phyloP scores from a whole-genome alignment of 2,329 filamentous ascomycete species.

The Phoma sp. region DNA sequence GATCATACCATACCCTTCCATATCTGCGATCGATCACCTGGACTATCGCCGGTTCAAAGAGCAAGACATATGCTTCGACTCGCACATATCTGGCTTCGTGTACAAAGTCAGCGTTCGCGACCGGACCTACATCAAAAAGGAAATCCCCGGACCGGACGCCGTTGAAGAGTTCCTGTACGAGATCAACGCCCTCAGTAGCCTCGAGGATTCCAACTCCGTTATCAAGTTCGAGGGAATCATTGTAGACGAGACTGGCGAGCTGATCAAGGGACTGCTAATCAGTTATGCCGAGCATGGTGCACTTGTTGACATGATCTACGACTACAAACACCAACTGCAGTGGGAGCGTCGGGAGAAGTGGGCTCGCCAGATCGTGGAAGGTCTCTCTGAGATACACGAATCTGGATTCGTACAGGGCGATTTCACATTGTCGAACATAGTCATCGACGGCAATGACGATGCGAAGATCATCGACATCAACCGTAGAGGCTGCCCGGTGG shows the following conservation, averaged over 20 bases:
- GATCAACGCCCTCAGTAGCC: conserved; percentile 86
- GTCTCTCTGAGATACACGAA: conserved; percentile 91
- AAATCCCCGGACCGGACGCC: conserved; percentile 93
- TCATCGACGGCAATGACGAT: conserved; percentile 82
- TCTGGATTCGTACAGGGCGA: conserved; percentile 96
- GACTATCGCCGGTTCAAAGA: conserved; percentile 66
- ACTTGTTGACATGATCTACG: conserved; percentile 89
- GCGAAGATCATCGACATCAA: conserved; percentile 99
- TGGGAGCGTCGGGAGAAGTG: conserved; percentile 83
- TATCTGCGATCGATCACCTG: conserved; percentile 77
- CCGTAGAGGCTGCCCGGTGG: conserved; percentile 91
- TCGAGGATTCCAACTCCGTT: conserved; percentile 75
- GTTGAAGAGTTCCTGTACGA: conserved; percentile 98
- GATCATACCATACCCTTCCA: conserved; percentile 83
- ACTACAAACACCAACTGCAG: conserved; percentile 66
- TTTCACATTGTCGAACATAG: conserved; percentile 96
- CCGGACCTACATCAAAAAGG: conserved; percentile 88
- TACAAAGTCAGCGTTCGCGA: conserved; percentile 83
- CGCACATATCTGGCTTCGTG: conserved; percentile 95
- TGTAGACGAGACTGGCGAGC: conserved; percentile 74
- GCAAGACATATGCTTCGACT: conserved; percentile 79
- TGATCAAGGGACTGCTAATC: conserved; percentile 88
- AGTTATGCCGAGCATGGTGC: conserved; percentile 86
- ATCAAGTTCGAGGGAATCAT: conserved; percentile 89
- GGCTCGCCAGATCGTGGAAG: conserved; percentile 89